Conservation (phyloP, 441 rosid genomes). For the Mallotus repandus region DNA sequence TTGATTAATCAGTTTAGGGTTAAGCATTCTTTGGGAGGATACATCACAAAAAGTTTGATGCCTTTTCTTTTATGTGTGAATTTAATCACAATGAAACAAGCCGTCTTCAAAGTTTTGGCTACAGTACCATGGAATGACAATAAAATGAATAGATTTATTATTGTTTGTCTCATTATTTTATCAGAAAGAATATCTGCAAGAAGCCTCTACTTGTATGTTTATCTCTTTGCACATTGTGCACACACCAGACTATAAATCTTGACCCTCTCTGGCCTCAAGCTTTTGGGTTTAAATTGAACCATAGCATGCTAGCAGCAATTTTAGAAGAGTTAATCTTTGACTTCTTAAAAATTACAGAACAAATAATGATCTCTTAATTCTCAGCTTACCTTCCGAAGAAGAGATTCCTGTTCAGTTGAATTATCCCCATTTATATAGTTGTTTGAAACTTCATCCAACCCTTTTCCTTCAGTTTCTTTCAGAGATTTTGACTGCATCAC, state of each 20-base stretch:
- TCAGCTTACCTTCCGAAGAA: conserved; percentile 61
- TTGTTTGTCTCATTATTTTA: too few species aligned
- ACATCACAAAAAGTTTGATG: neutral
- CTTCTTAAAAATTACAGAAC: conserved; percentile 7
- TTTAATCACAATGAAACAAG: conserved; percentile 1
- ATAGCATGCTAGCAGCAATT: conserved; percentile 6
- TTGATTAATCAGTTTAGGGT: neutral
- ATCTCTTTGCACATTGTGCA: conserved; percentile 1
- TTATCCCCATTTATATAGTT: conserved; percentile 37
- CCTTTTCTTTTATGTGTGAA: neutral
- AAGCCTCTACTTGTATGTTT: neutral
- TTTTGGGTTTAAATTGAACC: neutral
- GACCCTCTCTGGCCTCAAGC: conserved; percentile 7
- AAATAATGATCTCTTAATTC: conserved; percentile 3
- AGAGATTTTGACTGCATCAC: conserved; percentile 31
- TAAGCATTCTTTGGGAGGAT: neutral
- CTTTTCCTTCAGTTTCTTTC: conserved; percentile 33
- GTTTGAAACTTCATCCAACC: conserved; percentile 36
- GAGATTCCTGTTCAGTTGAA: conserved; percentile 36
- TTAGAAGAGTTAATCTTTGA: neutral
- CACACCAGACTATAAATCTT: neutral
- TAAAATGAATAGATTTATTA: neutral
- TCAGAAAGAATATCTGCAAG: too few species aligned
- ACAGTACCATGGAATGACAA: neutral
- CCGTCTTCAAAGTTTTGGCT: conserved; percentile 1